Conservation (phyloP, 139 green algal genomes). For the Ettlia oleoabundans region DNA sequence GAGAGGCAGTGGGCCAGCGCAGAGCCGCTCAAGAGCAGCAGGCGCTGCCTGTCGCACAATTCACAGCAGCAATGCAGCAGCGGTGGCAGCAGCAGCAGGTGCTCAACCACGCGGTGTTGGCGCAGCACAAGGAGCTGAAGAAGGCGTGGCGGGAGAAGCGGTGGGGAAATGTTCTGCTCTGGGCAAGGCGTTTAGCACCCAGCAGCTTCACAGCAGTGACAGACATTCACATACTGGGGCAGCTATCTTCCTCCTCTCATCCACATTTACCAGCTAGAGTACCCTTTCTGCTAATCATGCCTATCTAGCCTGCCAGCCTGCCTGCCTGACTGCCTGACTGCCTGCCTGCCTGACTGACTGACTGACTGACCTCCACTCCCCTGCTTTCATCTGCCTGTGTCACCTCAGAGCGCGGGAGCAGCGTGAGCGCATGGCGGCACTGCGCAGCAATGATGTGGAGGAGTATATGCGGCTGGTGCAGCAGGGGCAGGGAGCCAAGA, state of each 20-base stretch:
- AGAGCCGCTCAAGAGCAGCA: neutral
- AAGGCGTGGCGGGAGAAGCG: conserved; percentile 15
- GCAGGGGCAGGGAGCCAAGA: conserved; percentile 66
- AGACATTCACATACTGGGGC: no score
- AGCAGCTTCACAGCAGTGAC: no score
- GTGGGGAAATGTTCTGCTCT: neutral
- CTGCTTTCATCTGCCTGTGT: no score
- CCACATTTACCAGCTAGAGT: no score
- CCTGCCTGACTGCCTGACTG: no score
- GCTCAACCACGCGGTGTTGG: neutral
- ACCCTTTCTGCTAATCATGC: no score
- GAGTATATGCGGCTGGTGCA: conserved; percentile 79
- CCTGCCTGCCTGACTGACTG: no score
- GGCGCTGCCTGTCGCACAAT: neutral
- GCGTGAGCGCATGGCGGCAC: conserved; percentile 64
- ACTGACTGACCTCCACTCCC: neutral
- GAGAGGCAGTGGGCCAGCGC: neutral
- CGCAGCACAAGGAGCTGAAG: conserved; percentile 7
- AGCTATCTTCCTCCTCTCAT: no score
- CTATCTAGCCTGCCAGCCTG: no score
- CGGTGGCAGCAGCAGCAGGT: neutral
- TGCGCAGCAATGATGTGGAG: conserved; percentile 79
- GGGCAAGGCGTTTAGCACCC: neutral
- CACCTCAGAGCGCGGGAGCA: conserved; percentile 23
- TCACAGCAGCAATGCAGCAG: neutral